A percentile compares a stretch with the other conserved stretches of the same genome.
These are phyloP conservation scores for Balakata baccata DNA, from an alignment of 345 rosid species.

Conservation along the genomic window DNA sequence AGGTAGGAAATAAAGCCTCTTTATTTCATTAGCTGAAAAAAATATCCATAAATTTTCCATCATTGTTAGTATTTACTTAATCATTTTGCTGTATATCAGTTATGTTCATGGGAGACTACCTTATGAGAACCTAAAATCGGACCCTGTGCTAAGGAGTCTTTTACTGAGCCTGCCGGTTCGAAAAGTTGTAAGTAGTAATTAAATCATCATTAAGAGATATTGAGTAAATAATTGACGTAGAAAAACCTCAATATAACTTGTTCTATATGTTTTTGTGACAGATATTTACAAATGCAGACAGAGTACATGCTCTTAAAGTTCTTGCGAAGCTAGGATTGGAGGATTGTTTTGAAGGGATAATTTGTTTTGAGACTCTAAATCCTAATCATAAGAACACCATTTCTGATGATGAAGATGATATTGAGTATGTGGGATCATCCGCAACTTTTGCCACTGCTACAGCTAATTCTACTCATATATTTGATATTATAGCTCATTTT, in stretches of 20 bases:
- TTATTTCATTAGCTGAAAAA: neutral
- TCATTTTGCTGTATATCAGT: slow-evolving; percentile 31
- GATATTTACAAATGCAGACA: slow-evolving; percentile 95
- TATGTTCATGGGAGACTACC: slow-evolving; percentile 93
- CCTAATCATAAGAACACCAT: slow-evolving; percentile 39
- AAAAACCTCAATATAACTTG: too few relatives aligned
- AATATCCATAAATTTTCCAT: neutral
- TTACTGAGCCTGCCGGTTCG: slow-evolving; percentile 69
- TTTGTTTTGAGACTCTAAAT: slow-evolving; percentile 91
- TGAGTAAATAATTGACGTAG: too few relatives aligned
- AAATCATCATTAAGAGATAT: too few relatives aligned
- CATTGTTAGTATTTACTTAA: neutral
- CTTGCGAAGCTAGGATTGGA: slow-evolving; percentile 72
- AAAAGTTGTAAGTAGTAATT: slow-evolving; percentile 62
- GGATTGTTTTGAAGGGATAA: slow-evolving; percentile 90
- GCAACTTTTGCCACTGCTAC: neutral
- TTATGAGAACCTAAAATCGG: slow-evolving; percentile 81
- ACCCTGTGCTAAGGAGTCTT: slow-evolving; percentile 74
- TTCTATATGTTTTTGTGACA: slow-evolving; percentile 14
- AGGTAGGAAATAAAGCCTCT: slow-evolving; percentile 39
- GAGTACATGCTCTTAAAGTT: slow-evolving; percentile 62
- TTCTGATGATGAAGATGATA: slow-evolving; percentile 53
- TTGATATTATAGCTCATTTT: slow-evolving; percentile 59
- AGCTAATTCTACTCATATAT: slow-evolving; percentile 32
- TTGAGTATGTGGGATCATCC: slow-evolving; percentile 40